Percentiles rank a stretch among this genome's conserved stretches.
phyloP scores from a whole-genome alignment of 257 asterid species.

The Coffea canephora region DNA sequence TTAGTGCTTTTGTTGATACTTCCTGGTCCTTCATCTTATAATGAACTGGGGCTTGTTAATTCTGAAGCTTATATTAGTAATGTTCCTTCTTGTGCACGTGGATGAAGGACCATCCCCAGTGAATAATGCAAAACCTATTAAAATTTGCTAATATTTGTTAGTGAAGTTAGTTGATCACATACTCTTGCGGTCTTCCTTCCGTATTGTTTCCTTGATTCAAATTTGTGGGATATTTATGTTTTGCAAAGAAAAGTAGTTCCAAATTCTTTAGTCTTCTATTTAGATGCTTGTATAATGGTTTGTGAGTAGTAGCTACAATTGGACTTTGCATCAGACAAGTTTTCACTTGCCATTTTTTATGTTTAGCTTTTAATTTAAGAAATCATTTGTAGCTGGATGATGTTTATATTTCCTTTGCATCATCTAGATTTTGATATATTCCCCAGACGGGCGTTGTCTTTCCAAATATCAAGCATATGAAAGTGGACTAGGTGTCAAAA shows the following conservation, averaged over 20 bases:
- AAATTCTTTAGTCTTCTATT: not conserved
- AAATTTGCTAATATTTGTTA: not conserved
- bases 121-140: not conserved
- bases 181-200: not conserved
- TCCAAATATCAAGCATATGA: conserved; percentile 96
- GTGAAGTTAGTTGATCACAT: not conserved
- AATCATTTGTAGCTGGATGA: conserved; percentile 8
- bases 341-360: not conserved
- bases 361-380: not conserved
- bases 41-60: not conserved
- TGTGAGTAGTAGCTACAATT: not conserved
- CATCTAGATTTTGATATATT: conserved; percentile 79
- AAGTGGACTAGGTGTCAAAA: conserved; percentile 95
- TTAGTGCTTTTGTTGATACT: not conserved
- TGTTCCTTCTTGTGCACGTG: not conserved
- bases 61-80: not conserved
- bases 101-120: not conserved
- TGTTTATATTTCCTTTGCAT: conserved; percentile 21
- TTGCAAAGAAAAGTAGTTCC: not conserved
- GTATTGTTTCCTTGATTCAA: not conserved
- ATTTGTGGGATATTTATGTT: not conserved
- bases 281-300: not conserved
- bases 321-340: not conserved
- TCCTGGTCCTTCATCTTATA: too few species aligned
- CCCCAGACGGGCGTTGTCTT: conserved; percentile 96